Percentiles rank a stretch among this genome's conserved stretches.
Conservation (phyloP, 805 yeast genomes). For the Ogataea corticis region DNA sequence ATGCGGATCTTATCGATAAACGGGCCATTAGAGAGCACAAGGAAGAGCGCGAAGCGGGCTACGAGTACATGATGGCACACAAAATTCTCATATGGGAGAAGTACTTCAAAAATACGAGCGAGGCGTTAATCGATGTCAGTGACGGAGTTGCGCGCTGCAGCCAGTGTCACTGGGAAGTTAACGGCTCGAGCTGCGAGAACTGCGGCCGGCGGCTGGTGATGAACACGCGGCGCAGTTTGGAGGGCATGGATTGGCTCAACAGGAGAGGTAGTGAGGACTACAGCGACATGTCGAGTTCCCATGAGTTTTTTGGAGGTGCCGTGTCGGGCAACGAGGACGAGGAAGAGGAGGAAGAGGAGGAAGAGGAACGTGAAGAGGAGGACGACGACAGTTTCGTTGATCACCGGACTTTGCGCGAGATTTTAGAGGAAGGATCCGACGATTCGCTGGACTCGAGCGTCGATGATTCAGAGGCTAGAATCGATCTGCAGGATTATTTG, state of each 20-base stretch:
- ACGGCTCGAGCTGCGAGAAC: conserved; percentile 64
- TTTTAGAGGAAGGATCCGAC: conserved; percentile 5
- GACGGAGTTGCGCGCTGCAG: conserved; percentile 79
- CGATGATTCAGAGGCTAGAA: not conserved
- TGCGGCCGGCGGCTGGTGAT: conserved; percentile 56
- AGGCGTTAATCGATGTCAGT: conserved; percentile 56
- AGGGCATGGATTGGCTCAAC: conserved; percentile 1
- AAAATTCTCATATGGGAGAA: conserved; percentile 46
- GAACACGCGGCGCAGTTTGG: conserved; percentile 3
- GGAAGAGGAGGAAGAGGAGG: conserved; percentile 3
- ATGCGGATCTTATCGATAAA: conserved; percentile 21
- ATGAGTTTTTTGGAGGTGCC: no score
- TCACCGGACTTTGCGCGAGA: not conserved
- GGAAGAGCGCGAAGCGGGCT: conserved; percentile 35
- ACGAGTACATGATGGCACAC: conserved; percentile 37
- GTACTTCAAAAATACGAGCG: conserved; percentile 47
- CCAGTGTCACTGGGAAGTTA: conserved; percentile 79
- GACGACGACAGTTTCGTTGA: conserved; percentile 1
- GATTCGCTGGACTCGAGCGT: not conserved
- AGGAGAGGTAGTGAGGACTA: no score
- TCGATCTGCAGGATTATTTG: no score
- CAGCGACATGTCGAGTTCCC: no score
- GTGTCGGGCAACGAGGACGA: not conserved
- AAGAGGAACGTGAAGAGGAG: not conserved
- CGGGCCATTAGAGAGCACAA: conserved; percentile 28